Base-by-base conservation (phyloP, 192 early-diverging fungal species). In the Coemansia reversa region DNA sequence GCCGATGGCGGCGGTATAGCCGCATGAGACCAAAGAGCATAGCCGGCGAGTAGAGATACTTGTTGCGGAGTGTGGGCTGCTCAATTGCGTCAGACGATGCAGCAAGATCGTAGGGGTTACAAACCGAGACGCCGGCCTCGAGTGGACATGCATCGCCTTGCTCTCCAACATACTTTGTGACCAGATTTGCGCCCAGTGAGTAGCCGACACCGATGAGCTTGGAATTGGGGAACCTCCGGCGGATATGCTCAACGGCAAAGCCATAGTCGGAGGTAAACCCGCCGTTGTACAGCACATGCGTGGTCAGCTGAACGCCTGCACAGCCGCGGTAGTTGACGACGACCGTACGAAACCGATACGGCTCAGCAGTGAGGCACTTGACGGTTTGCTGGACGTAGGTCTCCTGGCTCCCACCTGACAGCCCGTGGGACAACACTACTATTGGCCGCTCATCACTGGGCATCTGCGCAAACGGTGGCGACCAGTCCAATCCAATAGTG, bases 301-400 rank as follows among this genome's bases (percentile, higher is more conserved):
- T 89, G 5, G 85, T 90, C 24, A 98, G 69, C 62, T 88, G 78
- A 5, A 90, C 87, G n/a, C 87, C 86, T 6, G 89, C 93, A 74
- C 93, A 96, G 6, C 94, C 96, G 32, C 96, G 86, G 60, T 84
- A 88, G 84, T 98, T 98, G 66, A 92, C 84, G 20, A 96, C 93
- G 0, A 95, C 93, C 6, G 83, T 83, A 33, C 88, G 84, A 72
- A 90, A 92, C 51, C 84, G 83, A 57, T 87, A 82, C 18, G 86
- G 87, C 42, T 74, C 67, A 16, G 69, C 55, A 0, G 83, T 88
- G 58, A 91, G 80, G 45, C 71, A 70, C 62, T 86, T 79, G 32
- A 92, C 83, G 14, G 95, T 66, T 8, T 86, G 81, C 23, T 88
- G 88, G 32, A 98, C 89, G 63, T 98, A 98, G 2, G 85, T 85